Evolutionary conservation across 352 stramenopile species (phyloP).

Genomic region (Blastocystis sp.): DNA sequence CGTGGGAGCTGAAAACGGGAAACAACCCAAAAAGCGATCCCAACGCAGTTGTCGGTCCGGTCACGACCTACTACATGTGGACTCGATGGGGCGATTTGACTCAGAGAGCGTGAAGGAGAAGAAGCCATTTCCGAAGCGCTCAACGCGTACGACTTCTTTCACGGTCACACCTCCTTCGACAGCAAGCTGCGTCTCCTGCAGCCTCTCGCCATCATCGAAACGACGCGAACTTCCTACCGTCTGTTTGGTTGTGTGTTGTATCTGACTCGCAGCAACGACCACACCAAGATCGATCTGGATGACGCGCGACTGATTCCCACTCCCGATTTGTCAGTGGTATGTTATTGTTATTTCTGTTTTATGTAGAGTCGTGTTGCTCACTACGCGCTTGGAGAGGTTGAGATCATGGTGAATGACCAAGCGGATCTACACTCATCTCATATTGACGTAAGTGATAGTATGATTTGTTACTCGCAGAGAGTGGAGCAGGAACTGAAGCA

Average conservation of each 20-base stretch:
- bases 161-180: not conserved
- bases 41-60: not conserved
- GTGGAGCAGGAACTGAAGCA: constrained; percentile 6
- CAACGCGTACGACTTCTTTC: not conserved
- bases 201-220: constrained; percentile 36
- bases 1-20: constrained; percentile 42
- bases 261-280: constrained; percentile 18
- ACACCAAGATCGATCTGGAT: constrained; percentile 49
- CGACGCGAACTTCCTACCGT: constrained; percentile 37
- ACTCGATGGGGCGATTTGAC: not conserved
- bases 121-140: constrained; percentile 11
- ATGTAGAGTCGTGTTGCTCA: not conserved
- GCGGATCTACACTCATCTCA: not conserved
- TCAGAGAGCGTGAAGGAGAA: constrained; percentile 31
- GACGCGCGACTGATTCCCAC: constrained; percentile 41
- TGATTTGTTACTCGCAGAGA: not conserved
- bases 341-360: not conserved
- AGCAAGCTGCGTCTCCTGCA: not conserved
- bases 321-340: not conserved
- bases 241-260: not conserved
- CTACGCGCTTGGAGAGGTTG: constrained; percentile 38
- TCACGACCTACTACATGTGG: constrained; percentile 39
- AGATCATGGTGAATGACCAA: constrained; percentile 47
- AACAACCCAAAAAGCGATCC: constrained; percentile 42
- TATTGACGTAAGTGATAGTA: not conserved